Base-by-base conservation (phyloP, 2,329 filamentous ascomycete genomes). In the Aspergillus sp. region DNA sequence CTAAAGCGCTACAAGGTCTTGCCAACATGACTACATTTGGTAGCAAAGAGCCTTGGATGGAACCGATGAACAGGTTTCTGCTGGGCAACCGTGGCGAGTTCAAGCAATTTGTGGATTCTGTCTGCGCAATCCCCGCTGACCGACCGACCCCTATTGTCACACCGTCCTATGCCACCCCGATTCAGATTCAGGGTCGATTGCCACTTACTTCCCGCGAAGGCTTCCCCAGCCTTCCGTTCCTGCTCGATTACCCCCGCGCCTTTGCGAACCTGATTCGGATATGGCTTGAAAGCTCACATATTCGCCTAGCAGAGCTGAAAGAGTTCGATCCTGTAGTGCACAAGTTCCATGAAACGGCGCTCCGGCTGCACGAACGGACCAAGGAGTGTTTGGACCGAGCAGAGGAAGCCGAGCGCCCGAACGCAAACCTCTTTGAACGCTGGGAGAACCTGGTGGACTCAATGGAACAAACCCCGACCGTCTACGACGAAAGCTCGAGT, bases 1-100 rank as follows among this genome's bases (percentile, higher is more conserved):
- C 91, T 27, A 97, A 97, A 67, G 88, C 86, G 1, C 73, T 97
- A 6, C 90, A 96, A 68, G 90, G 88, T 10, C 76, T 97, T 48
- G 88, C 89, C 12, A 96, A 96, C 63, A 77, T 96, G 68, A 87
- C 88, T 2, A 88, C 82, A 0, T 96, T 96, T 62, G 91, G 91
- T 36, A 90, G 86, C 61, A 94, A 95, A 63, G 91, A 97, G 66
- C 82, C 85, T n/a, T 97, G 89, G 88, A 96, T 97, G 90, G 90
- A 95, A 69, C 89, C 89, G 0, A 97, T 97, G 91, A 97, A 96
- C 62, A 80, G 79, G 39, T 96, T 96, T 58, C 72, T 97, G 41
- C 77, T 76, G 6, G 75, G 80, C 1, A 84, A 94, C 59, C 81
- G 89, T 19, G 78, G 84, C 57, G 80, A 86, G 35, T 88, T 96